Conservation (phyloP, 2,329 filamentous ascomycete genomes). For the Talaromyces sp. region DNA sequence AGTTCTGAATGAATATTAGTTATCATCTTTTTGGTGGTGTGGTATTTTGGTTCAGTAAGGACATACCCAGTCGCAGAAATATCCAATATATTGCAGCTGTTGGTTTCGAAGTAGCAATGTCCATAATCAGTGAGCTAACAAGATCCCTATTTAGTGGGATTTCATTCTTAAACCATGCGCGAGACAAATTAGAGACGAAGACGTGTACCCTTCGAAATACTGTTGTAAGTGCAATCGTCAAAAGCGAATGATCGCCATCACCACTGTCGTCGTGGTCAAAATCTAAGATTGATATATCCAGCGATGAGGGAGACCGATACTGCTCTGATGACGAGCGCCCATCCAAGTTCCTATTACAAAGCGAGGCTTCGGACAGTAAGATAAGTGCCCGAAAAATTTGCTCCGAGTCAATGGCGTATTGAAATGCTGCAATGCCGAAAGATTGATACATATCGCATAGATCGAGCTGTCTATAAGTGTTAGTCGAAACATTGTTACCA, state of each 20-base stretch:
- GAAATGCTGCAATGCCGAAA: slow-evolving; percentile 40
- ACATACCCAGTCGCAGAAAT: slow-evolving; percentile 28
- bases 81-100: slow-evolving; percentile 30
- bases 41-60: too few relatives aligned
- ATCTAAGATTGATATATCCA: not conserved
- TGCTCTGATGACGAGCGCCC: not conserved
- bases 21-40: not conserved
- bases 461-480: slow-evolving; percentile 35
- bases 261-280: not conserved
- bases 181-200: not conserved
- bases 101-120: not conserved
- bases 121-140: not conserved
- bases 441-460: slow-evolving; percentile 42
- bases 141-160: not conserved
- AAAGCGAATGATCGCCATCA: not conserved
- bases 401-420: slow-evolving; percentile 22
- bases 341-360: not conserved
- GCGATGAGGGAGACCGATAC: not conserved
- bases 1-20: not conserved
- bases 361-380: not conserved
- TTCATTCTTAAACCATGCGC: not conserved
- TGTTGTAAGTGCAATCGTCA: not conserved
- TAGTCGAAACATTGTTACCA: not conserved
- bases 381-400: not conserved
- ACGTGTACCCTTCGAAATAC: not conserved